Conservation (phyloP, 495 filamentous ascomycete genomes). For the Penicillium cataractarum region DNA sequence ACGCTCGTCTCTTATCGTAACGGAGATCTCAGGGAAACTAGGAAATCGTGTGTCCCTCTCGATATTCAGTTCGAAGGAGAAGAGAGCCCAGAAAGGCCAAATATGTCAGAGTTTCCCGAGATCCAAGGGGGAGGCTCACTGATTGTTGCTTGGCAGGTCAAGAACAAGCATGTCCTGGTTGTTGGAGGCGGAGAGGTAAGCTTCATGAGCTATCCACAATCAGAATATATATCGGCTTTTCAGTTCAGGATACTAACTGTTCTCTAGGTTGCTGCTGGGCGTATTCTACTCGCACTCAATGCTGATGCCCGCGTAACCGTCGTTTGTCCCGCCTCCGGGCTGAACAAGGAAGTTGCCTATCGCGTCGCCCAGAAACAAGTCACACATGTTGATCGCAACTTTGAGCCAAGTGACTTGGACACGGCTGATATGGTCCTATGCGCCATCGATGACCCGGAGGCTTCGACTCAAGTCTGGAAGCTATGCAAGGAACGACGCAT, state of each 20-base stretch:
- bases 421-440: constrained; percentile 83
- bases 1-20: constrained; percentile 15
- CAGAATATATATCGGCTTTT: not conserved
- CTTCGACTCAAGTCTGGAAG: constrained; percentile 85
- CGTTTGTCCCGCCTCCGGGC: constrained; percentile 73
- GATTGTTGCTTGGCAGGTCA: constrained; percentile 92
- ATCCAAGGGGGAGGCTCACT: constrained; percentile 89
- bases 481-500: constrained; percentile 84
- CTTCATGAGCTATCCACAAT: not conserved
- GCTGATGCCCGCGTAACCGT: constrained; percentile 91
- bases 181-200: constrained; percentile 91
- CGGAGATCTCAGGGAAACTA: not conserved
- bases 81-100: no score
- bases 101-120: constrained; percentile 72
- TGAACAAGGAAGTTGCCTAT: constrained; percentile 85
- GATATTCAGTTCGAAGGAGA: not conserved
- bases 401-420: constrained; percentile 80
- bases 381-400: constrained; percentile 76
- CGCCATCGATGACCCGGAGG: constrained; percentile 88
- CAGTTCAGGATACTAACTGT: not conserved
- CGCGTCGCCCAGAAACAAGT: constrained; percentile 75
- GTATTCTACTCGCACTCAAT: constrained; percentile 89
- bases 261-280: constrained; percentile 85
- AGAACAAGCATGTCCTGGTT: constrained; percentile 79
- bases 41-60: not conserved